A percentile compares a stretch with the other conserved stretches of the same genome.
Evolutionary conservation across 495 filamentous ascomycete species (phyloP).

Genomic region (Choiromyces venosus): DNA sequence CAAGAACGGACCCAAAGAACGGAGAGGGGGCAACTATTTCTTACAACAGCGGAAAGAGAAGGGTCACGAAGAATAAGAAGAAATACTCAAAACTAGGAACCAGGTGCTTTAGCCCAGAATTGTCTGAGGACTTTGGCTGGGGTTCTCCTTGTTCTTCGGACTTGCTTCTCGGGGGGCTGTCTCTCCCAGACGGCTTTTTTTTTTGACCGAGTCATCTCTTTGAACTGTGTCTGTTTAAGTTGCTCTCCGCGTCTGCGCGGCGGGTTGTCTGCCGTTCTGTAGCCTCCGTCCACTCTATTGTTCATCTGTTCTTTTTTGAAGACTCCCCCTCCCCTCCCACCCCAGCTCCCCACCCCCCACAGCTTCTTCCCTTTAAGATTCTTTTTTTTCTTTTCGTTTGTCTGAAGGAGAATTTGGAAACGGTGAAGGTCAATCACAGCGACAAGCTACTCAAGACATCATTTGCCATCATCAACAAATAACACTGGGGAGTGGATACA

Average conservation of each 20-base stretch:
- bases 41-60: slow-evolving; percentile 10
- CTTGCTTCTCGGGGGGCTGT: neutral
- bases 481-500: neutral
- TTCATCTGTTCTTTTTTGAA: slow-evolving; percentile 28
- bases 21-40: slow-evolving; percentile 15
- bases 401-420: slow-evolving; percentile 18
- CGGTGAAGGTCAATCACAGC: slow-evolving; percentile 8
- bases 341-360: slow-evolving; percentile 17
- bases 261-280: slow-evolving; percentile 18
- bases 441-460: neutral
- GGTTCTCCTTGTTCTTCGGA: slow-evolving; percentile 26
- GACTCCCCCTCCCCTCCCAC: slow-evolving; percentile 29
- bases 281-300: slow-evolving; percentile 12
- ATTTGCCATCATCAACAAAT: neutral
- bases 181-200: neutral
- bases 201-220: neutral
- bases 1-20: slow-evolving; percentile 15
- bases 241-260: neutral
- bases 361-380: slow-evolving; percentile 21
- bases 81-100: neutral
- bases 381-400: slow-evolving; percentile 18
- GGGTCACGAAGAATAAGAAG: slow-evolving; percentile 12
- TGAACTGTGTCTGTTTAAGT: neutral
- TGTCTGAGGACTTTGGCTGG: slow-evolving; percentile 20
- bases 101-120: slow-evolving; percentile 20